These are phyloP conservation scores for Urtica urens DNA, from an alignment of 306 rosid genomes.

Conservation along the genomic window DNA sequence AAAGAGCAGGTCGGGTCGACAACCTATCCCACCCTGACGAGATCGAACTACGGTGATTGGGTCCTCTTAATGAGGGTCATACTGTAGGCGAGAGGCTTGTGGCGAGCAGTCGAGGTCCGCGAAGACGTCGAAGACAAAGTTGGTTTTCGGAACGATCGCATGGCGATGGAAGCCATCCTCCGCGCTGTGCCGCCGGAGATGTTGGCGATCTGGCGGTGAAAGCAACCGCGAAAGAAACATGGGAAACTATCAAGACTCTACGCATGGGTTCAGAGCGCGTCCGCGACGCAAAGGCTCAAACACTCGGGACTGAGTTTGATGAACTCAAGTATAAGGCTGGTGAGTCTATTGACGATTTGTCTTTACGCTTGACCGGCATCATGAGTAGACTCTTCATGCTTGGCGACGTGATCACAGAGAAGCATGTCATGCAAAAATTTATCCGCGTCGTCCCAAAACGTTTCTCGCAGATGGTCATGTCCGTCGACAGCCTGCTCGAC, in stretches of 20 bases:
- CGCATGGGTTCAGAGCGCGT: background rate
- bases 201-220: background rate
- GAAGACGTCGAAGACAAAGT: background rate
- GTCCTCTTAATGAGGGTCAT: background rate
- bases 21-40: background rate
- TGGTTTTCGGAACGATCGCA: background rate
- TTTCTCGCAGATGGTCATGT: too few species aligned
- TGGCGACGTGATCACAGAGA: too few species aligned
- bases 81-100: background rate
- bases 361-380: too few species aligned
- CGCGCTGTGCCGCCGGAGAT: background rate
- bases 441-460: too few species aligned
- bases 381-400: too few species aligned
- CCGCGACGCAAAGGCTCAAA: background rate
- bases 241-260: too few species aligned
- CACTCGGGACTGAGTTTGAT: background rate
- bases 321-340: background rate
- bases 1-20: too few species aligned
- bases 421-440: too few species aligned
- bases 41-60: background rate
- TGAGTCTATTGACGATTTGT: background rate
- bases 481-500: too few species aligned
- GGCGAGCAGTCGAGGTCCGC: background rate
- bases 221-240: background rate
- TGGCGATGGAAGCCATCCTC: background rate